These are phyloP conservation scores for Fusarium sp. DNA, from an alignment of 2,329 filamentous ascomycete genomes.

Conservation along the genomic window DNA sequence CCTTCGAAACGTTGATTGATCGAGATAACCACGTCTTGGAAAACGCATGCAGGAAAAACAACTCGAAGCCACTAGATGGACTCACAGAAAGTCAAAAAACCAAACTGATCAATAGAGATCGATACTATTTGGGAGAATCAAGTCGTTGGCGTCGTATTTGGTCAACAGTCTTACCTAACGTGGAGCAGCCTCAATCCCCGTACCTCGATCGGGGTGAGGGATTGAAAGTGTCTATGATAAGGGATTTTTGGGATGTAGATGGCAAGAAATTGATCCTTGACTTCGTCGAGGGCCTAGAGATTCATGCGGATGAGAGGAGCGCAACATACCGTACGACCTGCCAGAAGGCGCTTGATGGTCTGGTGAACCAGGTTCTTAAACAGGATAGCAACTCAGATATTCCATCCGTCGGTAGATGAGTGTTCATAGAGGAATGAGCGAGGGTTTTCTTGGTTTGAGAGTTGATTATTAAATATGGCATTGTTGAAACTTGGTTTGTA, in stretches of 20 bases:
- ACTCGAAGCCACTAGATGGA: not conserved
- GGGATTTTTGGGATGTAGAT: not conserved
- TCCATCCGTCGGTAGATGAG: not conserved
- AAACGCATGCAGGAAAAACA: not conserved
- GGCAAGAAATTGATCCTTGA: not conserved
- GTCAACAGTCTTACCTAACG: not conserved
- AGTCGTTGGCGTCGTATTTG: conserved; percentile 2
- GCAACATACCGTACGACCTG: not conserved
- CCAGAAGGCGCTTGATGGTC: not conserved
- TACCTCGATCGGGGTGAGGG: not conserved
- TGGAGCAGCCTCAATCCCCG: not conserved
- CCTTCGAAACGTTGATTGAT: not conserved
- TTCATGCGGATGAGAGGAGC: not conserved
- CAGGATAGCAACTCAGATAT: not conserved
- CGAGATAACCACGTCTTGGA: not conserved
- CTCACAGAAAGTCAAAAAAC: conserved; percentile 3
- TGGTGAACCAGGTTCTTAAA: not conserved
- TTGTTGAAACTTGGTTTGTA: too few relatives aligned
- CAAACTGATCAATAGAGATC: not conserved
- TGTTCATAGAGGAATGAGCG: not conserved
- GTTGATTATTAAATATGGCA: too few relatives aligned
- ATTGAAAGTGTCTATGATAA: not conserved
- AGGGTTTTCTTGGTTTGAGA: not conserved
- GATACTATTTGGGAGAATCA: not conserved
- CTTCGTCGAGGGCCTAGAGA: not conserved